Base-by-base conservation (phyloP, 2,329 filamentous ascomycete genomes). In the Phoma sp. region DNA sequence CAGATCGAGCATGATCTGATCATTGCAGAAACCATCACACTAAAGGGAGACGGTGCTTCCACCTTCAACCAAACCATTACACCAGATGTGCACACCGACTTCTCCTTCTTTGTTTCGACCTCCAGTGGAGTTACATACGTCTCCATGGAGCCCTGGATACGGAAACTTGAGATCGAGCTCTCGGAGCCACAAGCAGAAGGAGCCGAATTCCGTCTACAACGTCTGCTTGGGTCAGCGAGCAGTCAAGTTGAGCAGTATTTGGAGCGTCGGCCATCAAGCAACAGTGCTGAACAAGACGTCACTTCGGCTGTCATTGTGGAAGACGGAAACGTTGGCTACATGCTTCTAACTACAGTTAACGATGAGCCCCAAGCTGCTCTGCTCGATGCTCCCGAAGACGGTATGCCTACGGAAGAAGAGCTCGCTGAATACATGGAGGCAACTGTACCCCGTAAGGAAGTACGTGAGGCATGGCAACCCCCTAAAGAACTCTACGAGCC, bases 391-490 rank as follows among this genome's bases (percentile, higher is more conserved):
- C 79, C 82, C 7, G 75, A 75, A 54, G 50, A 70, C 7, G 67
- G 65, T 6, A 35, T 73, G 21, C 61, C 64, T 2, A 66, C 64
- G 13, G 63, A 69, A 9, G 65, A 72, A 32, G 65, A 73, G 12
- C 51, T 73, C 38, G 62, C 64, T 21, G 55, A 65, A 13, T 69
- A 64, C 38, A 57, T 72, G 60, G 55, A 55, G 17, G 44, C 60
- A 15, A 43, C 49, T 15, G 55, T 55, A 19, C 60, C 66, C n/a
- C 54, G 52, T 19, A 52, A 61, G 31, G 84, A 86, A 64, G 84
- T 85, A n/a, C 85, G 89, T 36, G 87, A 85, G 37, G 79, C 85
- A 1, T 91, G 88, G 76, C 84, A 87, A 63, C 82, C 86, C 6
- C 82, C 87, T 17, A 81, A 85, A 52, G 78, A 78, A 7, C 85